Evolutionary conservation across 2,329 filamentous ascomycete species (phyloP).

Genomic region (Fusarium metavorans): DNA sequence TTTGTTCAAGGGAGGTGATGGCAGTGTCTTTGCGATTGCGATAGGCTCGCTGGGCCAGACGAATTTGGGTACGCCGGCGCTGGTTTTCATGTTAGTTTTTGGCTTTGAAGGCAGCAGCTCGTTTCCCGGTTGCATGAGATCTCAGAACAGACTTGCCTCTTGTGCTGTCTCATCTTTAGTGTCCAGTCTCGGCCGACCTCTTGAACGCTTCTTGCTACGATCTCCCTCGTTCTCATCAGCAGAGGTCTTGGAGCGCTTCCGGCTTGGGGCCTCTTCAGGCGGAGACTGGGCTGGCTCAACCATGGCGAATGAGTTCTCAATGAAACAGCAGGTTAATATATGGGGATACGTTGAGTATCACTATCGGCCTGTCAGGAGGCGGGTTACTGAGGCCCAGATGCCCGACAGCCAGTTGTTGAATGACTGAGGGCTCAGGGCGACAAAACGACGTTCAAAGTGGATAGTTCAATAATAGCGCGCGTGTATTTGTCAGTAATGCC

Average conservation of each 20-base stretch:
- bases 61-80: constrained; percentile 88
- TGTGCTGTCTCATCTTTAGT: constrained; percentile 82
- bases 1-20: constrained; percentile 77
- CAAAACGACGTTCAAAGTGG: neutral
- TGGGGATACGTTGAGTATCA: neutral
- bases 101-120: neutral
- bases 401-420: neutral
- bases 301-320: constrained; percentile 4
- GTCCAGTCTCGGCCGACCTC: constrained; percentile 81
- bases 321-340: neutral
- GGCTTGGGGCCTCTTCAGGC: constrained; percentile 5
- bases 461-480: too few relatives aligned
- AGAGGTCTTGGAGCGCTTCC: constrained; percentile 41
- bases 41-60: constrained; percentile 87
- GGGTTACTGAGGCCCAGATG: neutral
- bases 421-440: neutral
- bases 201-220: constrained; percentile 68
- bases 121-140: neutral
- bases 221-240: constrained; percentile 51
- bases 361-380: neutral
- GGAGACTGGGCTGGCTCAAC: constrained; percentile 11
- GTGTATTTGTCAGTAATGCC: neutral
- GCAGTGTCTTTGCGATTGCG: constrained; percentile 86
- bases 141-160: constrained; percentile 69
- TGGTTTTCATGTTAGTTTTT: constrained; percentile 50